phyloP scores from a whole-genome alignment of 768 basidiomycete genomes.

The Cantharellus cinnabarinus region DNA sequence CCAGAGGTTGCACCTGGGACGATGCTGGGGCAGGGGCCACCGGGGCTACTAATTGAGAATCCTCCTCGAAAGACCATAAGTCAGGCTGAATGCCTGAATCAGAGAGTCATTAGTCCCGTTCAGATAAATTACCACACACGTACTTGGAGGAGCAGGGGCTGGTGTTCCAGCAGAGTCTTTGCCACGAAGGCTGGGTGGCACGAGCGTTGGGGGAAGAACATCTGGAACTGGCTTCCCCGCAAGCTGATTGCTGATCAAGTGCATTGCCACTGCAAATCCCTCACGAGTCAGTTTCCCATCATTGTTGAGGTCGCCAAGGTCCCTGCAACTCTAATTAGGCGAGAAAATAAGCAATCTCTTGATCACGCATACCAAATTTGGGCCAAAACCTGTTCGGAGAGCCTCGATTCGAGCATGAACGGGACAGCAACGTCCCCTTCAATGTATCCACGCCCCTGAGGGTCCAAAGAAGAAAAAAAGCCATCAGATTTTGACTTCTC shows the following conservation, averaged over 20 bases:
- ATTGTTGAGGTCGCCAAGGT: conserved; percentile 74
- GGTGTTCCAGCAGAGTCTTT: background rate
- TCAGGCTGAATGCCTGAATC: conserved; percentile 12
- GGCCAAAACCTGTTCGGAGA: conserved; percentile 69
- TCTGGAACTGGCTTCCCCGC: conserved; percentile 57
- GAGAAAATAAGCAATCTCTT: background rate
- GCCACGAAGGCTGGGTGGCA: conserved; percentile 64
- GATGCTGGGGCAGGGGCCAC: conserved; percentile 14
- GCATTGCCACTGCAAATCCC: conserved; percentile 88
- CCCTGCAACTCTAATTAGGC: conserved; percentile 32
- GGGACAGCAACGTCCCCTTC: conserved; percentile 90
- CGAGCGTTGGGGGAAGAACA: conserved; percentile 44
- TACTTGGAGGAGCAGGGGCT: background rate
- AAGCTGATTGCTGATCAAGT: conserved; percentile 75
- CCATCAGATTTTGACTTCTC: conserved; percentile 64
- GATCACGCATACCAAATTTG: conserved; percentile 55
- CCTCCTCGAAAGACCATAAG: conserved; percentile 24
- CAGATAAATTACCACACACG: background rate
- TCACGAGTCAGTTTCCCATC: conserved; percentile 76
- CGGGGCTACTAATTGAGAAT: background rate
- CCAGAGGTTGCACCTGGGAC: background rate
- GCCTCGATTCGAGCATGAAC: conserved; percentile 79
- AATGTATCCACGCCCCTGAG: conserved; percentile 51
- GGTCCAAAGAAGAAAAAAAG: conserved; percentile 69
- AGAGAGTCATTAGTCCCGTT: background rate